Evolutionary conservation across 2,329 filamentous ascomycete species (phyloP).

Genomic region (Colletotrichum shisoi): DNA sequence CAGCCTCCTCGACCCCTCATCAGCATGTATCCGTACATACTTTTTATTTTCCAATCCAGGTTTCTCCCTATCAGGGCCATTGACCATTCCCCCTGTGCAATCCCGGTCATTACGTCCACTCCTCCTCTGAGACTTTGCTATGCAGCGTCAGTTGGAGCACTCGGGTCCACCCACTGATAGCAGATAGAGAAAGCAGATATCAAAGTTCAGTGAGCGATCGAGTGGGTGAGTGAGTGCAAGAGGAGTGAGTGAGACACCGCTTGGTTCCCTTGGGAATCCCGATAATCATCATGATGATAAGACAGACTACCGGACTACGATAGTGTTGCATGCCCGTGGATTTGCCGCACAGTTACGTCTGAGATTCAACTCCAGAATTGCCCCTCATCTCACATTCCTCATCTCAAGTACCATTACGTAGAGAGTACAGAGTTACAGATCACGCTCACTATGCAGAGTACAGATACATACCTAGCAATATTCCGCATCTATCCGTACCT

Average conservation of each 20-base stretch:
- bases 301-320: background rate
- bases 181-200: background rate
- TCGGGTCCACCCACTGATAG: conserved; percentile 5
- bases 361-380: background rate
- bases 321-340: background rate
- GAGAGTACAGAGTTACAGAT: too few relatives aligned
- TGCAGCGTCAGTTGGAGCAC: background rate
- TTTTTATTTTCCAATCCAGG: too few relatives aligned
- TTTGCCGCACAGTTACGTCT: background rate
- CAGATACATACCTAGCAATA: too few relatives aligned
- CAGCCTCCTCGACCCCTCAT: conserved; percentile 3
- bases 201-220: background rate
- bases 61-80: conserved; percentile 8
- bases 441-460: too few relatives aligned
- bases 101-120: conserved; percentile 30
- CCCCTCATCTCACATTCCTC: too few relatives aligned
- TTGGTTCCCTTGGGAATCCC: background rate
- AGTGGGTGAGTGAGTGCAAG: background rate
- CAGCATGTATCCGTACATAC: conserved; percentile 7
- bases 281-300: conserved; percentile 4
- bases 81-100: background rate
- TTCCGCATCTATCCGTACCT: too few relatives aligned
- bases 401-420: too few relatives aligned
- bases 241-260: background rate
- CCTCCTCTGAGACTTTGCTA: conserved; percentile 3